Base-by-base conservation (phyloP, 1,284 basidiomycete genomes). In the Trametes pubescens region DNA sequence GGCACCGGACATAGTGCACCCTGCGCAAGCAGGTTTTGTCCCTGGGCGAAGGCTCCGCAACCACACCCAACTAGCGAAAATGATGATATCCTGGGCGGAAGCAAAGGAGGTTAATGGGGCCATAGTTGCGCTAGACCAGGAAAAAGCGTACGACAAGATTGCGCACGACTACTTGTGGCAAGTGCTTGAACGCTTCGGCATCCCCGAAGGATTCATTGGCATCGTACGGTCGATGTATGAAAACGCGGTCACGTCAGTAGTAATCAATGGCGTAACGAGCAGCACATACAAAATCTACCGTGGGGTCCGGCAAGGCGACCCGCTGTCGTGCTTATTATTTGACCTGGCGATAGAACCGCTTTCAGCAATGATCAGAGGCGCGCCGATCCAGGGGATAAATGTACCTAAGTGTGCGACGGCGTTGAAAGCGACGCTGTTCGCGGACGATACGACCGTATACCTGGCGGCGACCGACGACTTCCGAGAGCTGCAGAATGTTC, bases 241-340 rank as follows among this genome's bases (percentile, higher is more conserved):
- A 18, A 4, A 29, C 0, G 77, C 77, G 0, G 8, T 65, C 6
- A 74, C 73, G 0, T 9, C 35, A 0, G 71, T 76, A 0, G 69
- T 74, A 2, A 35, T 78, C 0, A 78, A 78, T 40, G 72, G 74
- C 7, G 67, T 51, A 0, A 51, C 65, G 3, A 74, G 74, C 56
- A 24, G 1, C 11, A 24, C 57, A 0, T 76, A 68, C 54, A 37
- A 37, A 16, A 59, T 78, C 0, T 66, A 55, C 0, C 24, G 74
- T 35, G 76, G 76, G 0, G 75, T 77, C 0, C 40, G 77, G 1
- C 76, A 79, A 62, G 77, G 77, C 0, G 76, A 78, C 69, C 76
- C 76, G 0, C 51, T 69, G 16, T 82, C 79, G 0, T 82, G 79
- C 66, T 69, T 81, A 9, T 14, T 38, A 4, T 38, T 38, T 14